Conservation (phyloP, 768 basidiomycete genomes). For the Amylocystis lapponica region DNA sequence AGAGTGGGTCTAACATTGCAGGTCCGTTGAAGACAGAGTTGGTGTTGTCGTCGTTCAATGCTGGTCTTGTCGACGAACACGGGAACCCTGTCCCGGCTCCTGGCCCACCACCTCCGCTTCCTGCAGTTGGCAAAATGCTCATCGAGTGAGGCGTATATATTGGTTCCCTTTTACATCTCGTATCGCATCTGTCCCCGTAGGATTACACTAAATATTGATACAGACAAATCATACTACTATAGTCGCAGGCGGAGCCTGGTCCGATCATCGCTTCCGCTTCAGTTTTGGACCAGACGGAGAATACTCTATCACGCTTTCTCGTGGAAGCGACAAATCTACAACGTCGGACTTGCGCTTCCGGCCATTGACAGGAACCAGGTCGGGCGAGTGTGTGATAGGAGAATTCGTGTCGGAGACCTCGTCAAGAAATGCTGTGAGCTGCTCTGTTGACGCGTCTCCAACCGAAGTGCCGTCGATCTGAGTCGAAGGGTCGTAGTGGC, state of each 20-base stretch:
- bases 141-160: too few species aligned
- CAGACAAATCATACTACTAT: slow-evolving; percentile 15
- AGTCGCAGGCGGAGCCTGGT: too few species aligned
- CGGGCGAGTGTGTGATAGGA: slow-evolving; percentile 3
- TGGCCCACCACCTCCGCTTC: slow-evolving; percentile 1
- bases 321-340: slow-evolving; percentile 17
- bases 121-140: not conserved
- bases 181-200: slow-evolving; percentile 13
- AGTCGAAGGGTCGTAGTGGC: slow-evolving; percentile 26
- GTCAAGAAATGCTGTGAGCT: slow-evolving; percentile 38
- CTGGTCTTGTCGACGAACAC: slow-evolving; percentile 1
- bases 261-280: slow-evolving; percentile 26
- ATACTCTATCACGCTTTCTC: slow-evolving; percentile 3
- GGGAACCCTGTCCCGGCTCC: slow-evolving; percentile 1
- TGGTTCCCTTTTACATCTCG: too few species aligned
- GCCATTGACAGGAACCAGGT: not conserved
- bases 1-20: not conserved
- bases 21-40: not conserved
- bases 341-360: slow-evolving; percentile 28
- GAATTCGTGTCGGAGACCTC: slow-evolving; percentile 31
- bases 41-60: slow-evolving; percentile 2
- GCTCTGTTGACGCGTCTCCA: slow-evolving; percentile 28
- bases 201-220: slow-evolving; percentile 23
- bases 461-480: slow-evolving; percentile 28
- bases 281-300: slow-evolving; percentile 13